Conservation (phyloP, 371 early-diverging fungal species). For the Mortierella sp. region DNA sequence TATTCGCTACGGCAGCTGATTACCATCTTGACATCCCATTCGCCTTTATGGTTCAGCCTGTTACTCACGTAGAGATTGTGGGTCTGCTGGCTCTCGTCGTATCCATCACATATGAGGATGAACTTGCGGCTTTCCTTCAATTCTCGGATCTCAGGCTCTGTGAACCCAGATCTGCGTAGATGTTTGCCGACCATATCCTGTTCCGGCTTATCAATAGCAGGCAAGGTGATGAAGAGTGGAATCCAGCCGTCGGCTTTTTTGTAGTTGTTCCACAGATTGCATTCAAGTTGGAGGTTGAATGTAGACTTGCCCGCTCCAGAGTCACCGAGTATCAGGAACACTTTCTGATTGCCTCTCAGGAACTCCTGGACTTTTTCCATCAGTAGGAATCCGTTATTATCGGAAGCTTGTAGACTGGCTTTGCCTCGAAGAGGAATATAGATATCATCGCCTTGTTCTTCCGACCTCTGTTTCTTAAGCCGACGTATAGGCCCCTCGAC, state of each 20-base stretch:
- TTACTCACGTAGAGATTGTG: conserved; percentile 5
- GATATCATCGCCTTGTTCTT: too few relatives aligned
- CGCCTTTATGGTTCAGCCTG: neutral
- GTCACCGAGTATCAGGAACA: conserved; percentile 22
- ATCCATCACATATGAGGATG: conserved; percentile 8
- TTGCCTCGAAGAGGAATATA: too few relatives aligned
- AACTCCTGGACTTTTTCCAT: conserved; percentile 4
- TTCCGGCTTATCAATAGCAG: conserved; percentile 1
- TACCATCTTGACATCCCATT: conserved; percentile 8
- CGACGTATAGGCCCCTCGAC: too few relatives aligned
- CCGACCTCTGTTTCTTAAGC: too few relatives aligned
- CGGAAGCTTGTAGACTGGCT: too few relatives aligned
- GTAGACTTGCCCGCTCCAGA: conserved; percentile 26
- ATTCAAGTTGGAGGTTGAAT: conserved; percentile 13
- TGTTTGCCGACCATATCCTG: conserved; percentile 14
- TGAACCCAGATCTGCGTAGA: neutral
- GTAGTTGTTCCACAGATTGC: conserved; percentile 7
- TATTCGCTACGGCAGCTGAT: conserved; percentile 11
- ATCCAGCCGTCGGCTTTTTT: neutral
- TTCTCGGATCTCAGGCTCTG: neutral
- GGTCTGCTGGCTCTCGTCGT: neutral
- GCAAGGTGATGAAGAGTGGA: conserved; percentile 3
- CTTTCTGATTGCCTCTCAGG: neutral
- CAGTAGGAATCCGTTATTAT: neutral
- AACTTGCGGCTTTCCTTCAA: neutral